A percentile compares a stretch with the other conserved stretches of the same genome.
These are phyloP conservation scores for barley (Hordeum vulgare) DNA, from an alignment of 176 grass and related monocot species.

Conservation along the genomic window DNA sequence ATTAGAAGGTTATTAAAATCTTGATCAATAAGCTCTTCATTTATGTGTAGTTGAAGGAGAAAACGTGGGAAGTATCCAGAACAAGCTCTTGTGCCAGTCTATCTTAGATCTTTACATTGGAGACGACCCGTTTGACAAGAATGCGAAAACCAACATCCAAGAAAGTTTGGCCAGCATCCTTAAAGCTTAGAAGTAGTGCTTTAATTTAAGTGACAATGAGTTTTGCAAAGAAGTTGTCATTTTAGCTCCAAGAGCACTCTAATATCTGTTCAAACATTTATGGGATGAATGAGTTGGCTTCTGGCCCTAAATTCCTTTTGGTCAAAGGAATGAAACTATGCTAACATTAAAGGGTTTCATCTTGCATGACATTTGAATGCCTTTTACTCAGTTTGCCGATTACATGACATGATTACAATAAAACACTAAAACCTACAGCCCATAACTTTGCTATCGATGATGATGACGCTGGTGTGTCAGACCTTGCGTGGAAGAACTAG, in stretches of 20 bases:
- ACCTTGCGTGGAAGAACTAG: too few relatives aligned
- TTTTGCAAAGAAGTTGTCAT: not conserved
- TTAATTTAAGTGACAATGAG: not conserved
- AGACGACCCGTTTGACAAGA: constrained; percentile 76
- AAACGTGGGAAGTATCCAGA: constrained; percentile 69
- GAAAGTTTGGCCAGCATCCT: constrained; percentile 47
- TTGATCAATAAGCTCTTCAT: not conserved
- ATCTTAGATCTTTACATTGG: constrained; percentile 93
- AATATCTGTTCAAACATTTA: not conserved
- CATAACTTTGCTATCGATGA: too few relatives aligned
- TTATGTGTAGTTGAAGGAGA: constrained; percentile 47
- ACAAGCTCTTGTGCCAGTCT: constrained; percentile 73
- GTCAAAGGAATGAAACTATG: not conserved
- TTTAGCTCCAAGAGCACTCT: not conserved
- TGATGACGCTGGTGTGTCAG: too few relatives aligned
- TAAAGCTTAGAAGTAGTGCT: constrained; percentile 4
- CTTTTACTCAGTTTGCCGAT: not conserved
- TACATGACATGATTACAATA: not conserved
- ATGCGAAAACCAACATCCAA: constrained; percentile 64
- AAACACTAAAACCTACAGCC: too few relatives aligned
- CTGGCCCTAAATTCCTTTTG: not conserved
- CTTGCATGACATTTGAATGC: not conserved
- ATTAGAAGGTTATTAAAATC: not conserved
- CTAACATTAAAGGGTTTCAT: not conserved
- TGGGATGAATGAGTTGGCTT: not conserved